Conservation (phyloP, 2,329 filamentous ascomycete species). For the Stagonosporopsis cucurbitacearum region DNA sequence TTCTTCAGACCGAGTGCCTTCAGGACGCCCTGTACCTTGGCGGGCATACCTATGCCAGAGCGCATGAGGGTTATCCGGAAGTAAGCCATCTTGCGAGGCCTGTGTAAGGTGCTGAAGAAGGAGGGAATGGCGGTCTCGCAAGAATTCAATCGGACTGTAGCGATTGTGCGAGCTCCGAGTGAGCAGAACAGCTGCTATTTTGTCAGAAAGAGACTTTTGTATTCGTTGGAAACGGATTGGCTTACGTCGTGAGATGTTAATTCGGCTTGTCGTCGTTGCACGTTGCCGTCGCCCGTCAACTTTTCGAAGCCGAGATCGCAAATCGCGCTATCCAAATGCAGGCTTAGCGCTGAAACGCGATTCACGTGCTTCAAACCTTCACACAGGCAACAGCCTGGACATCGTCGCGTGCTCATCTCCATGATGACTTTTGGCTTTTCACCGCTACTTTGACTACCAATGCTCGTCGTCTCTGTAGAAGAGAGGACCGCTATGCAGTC, state of each 20-base stretch:
- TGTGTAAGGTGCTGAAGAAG: neutral
- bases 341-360: constrained; percentile 19
- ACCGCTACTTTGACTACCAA: constrained; percentile 2
- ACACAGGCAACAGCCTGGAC: neutral
- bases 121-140: constrained; percentile 1
- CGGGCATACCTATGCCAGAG: constrained; percentile 83
- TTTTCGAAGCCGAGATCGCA: constrained; percentile 27
- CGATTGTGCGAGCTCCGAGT: neutral
- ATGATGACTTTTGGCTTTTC: neutral
- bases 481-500: neutral
- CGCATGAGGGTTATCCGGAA: constrained; percentile 93
- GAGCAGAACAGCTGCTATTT: neutral
- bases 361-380: constrained; percentile 21
- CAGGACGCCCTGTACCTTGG: constrained; percentile 79
- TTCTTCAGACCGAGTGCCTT: constrained; percentile 84
- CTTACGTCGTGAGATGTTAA: constrained; percentile 15
- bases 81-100: constrained; percentile 66
- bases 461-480: neutral
- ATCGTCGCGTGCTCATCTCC: neutral
- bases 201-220: constrained; percentile 6
- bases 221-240: neutral
- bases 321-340: constrained; percentile 17
- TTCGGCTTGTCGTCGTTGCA: constrained; percentile 21
- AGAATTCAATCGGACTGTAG: neutral
- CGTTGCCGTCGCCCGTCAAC: constrained; percentile 24